Base-by-base conservation (phyloP, 768 basidiomycete genomes). In the Mycena metata region DNA sequence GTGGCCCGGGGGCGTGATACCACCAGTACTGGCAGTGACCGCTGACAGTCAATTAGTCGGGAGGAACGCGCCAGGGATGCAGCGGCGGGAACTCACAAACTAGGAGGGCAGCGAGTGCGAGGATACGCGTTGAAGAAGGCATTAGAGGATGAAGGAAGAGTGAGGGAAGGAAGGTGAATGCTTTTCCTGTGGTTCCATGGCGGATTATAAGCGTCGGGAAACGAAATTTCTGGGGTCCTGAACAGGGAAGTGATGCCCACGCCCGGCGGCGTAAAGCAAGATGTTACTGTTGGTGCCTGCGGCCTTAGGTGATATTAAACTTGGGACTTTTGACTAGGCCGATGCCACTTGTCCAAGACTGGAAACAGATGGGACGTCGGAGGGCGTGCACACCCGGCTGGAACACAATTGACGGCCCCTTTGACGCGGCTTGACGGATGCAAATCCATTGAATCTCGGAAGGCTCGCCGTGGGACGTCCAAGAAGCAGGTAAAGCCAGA, bases 1-100 rank as follows among this genome's bases (percentile, higher is more conserved):
- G 15, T 67, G 69, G n/a, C 69, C 77, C 21, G 77, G 78, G 19
- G 76, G 76, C 5, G 76, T 73, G 36, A 77, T 60, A 10, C 11
- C 39, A 30, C 30, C n/a, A n/a, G n/a, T 30, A 30, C 30, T 30
- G 3, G 73, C 73, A 26, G 62, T 72, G 15, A 72, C 73, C 47
- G 73, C 72, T 69, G 74, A 17, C 16, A 33, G 45, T 51, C 30
- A 41, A 56, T 59, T 24, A 41, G 30, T 36, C 21, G 10, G 54
- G 24, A 45, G 24, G 39, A 21, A 41, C 42, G 43, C 36, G 43
- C 13, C 24, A 41, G 30, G 19, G 30, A 33, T 16, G 58, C 45
- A 24, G 30, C 30, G 30, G 6, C 2, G 60, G 24, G 3, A 36
- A 70, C 69, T 1, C 30, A 70, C 64, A 67, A n/a, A 66, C 49